phyloP scores from a whole-genome alignment of 2,329 filamentous ascomycete genomes.

The Arthrocladium fulminans region DNA sequence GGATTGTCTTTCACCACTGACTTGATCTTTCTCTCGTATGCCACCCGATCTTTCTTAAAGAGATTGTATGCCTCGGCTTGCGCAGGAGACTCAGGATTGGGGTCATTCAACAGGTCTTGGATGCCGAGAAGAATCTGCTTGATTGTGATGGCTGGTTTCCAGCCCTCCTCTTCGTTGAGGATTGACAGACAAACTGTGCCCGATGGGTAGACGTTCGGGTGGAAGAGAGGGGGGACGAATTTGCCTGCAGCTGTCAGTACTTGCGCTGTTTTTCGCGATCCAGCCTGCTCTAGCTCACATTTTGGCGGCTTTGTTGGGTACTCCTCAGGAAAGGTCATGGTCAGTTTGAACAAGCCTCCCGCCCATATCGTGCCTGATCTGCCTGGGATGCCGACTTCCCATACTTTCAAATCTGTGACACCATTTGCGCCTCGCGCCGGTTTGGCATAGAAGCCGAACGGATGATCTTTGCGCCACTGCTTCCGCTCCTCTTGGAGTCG shows the following conservation, averaged over 20 bases:
- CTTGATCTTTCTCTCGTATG: conserved; percentile 82
- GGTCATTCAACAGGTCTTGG: conserved; percentile 89
- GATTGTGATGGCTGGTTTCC: conserved; percentile 97
- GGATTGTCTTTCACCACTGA: conserved; percentile 85
- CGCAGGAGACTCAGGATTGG: conserved; percentile 91
- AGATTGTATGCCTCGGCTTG: conserved; percentile 97
- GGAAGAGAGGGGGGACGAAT: conserved; percentile 91
- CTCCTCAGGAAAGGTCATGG: conserved; percentile 87
- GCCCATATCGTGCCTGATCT: conserved; percentile 98
- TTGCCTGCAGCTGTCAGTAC: conserved; percentile 56
- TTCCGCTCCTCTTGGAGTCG: conserved; percentile 84
- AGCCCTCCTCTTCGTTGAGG: conserved; percentile 94
- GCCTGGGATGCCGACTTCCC: conserved; percentile 94
- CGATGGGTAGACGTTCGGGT: conserved; percentile 96
- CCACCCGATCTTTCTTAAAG: conserved; percentile 77
- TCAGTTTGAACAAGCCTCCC: conserved; percentile 92
- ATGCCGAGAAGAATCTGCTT: conserved; percentile 96
- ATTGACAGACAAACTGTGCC: conserved; percentile 96
- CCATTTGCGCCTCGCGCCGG: conserved; percentile 66
- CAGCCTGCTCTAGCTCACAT: conserved; percentile 54
- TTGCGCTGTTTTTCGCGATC: neutral
- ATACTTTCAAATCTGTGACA: conserved; percentile 82
- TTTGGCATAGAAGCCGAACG: conserved; percentile 93
- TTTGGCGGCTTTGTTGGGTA: conserved; percentile 98
- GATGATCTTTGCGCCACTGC: conserved; percentile 93